phyloP scores from a whole-genome alignment of 768 basidiomycete genomes.

The Mycena alexandri region DNA sequence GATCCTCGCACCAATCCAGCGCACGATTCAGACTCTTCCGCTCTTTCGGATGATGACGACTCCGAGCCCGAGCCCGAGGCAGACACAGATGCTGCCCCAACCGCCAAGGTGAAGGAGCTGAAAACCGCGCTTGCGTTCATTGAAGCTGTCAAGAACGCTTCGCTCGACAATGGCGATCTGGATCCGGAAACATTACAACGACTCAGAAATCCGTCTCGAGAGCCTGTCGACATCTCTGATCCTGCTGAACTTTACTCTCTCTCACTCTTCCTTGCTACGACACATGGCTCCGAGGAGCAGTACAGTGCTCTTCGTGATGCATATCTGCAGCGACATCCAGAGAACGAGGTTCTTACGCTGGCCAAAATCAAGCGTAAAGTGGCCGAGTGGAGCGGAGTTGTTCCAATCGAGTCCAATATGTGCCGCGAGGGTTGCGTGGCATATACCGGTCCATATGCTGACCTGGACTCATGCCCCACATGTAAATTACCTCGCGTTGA shows the following conservation, averaged over 20 bases:
- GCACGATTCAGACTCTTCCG: too few relatives aligned
- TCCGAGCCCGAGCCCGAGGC: too few relatives aligned
- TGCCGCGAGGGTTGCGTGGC: conserved; percentile 43
- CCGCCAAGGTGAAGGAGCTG: too few relatives aligned
- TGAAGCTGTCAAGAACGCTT: not conserved
- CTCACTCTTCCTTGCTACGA: not conserved
- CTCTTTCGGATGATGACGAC: too few relatives aligned
- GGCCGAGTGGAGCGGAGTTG: conserved; percentile 36
- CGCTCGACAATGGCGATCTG: conserved; percentile 9
- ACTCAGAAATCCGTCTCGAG: not conserved
- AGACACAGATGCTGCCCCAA: too few relatives aligned
- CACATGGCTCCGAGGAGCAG: not conserved
- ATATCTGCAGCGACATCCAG: not conserved
- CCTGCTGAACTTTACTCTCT: not conserved
- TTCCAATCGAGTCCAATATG: conserved; percentile 41
- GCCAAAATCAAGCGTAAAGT: conserved; percentile 8
- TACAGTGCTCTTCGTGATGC: not conserved
- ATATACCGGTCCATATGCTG: too few relatives aligned
- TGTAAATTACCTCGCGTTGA: conserved; percentile 46
- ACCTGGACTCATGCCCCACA: conserved; percentile 34
- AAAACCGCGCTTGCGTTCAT: conserved; percentile 5
- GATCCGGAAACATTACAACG: not conserved
- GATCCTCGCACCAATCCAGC: too few relatives aligned
- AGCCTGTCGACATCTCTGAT: conserved; percentile 8
- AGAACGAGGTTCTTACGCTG: not conserved